Conservation (phyloP, 441 rosid species). For the Pelargonium exstipulatum region DNA sequence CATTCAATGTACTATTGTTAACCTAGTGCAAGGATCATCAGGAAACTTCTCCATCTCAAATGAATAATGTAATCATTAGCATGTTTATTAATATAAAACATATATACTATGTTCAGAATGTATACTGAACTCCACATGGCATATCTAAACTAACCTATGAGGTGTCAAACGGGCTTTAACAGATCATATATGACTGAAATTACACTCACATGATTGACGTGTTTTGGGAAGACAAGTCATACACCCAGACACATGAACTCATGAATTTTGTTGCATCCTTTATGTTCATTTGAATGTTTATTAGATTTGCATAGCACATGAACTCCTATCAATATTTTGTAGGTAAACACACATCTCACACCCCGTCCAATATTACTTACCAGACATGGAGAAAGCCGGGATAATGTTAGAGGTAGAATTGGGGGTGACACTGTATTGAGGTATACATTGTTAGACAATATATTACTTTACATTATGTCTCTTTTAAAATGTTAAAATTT, state of each 20-base stretch:
- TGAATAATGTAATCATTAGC: not conserved
- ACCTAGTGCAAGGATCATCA: not conserved
- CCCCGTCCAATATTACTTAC: constrained; percentile 98
- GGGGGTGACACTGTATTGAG: constrained; percentile 90
- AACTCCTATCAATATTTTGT: constrained; percentile 21
- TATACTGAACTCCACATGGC: not conserved
- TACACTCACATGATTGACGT: not conserved
- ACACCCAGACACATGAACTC: not conserved
- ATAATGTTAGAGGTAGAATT: constrained; percentile 95
- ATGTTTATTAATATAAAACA: not conserved
- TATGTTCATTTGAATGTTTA: not conserved
- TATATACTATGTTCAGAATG: not conserved
- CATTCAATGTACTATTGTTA: not conserved
- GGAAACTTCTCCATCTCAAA: not conserved
- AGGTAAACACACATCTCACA: constrained; percentile 99
- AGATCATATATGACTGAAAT: not conserved
- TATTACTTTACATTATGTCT: not conserved
- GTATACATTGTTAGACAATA: constrained; percentile 27
- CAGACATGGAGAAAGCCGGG: constrained; percentile 97
- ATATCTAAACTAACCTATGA: not conserved
- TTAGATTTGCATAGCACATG: constrained; percentile 4
- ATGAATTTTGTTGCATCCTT: not conserved
- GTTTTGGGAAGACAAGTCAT: not conserved
- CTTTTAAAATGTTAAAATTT: not conserved
- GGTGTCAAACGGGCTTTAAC: not conserved